A percentile compares a stretch with the other conserved stretches of the same genome.
Conservation (phyloP, 306 rosid genomes). For the Pterocarpus santalinus region DNA sequence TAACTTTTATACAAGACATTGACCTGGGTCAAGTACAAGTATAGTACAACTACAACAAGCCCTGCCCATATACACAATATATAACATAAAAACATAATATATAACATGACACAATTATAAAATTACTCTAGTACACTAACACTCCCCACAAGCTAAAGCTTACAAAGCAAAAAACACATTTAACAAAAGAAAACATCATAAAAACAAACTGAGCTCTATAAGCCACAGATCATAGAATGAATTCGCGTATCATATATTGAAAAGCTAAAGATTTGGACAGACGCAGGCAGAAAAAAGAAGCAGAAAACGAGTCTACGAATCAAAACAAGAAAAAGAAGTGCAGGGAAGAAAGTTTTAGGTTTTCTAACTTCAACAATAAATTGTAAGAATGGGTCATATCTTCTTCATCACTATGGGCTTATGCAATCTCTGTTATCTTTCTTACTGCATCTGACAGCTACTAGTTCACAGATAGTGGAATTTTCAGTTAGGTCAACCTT, state of each 20-base stretch:
- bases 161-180: too few species aligned
- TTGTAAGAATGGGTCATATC: too few species aligned
- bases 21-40: neutral
- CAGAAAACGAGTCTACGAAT: neutral
- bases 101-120: neutral
- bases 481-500: neutral
- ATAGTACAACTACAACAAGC: neutral
- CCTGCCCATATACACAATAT: neutral
- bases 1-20: neutral
- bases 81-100: neutral
- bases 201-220: neutral
- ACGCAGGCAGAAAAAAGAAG: neutral
- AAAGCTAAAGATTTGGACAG: neutral
- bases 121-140: neutral
- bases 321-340: constrained; percentile 1
- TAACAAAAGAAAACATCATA: neutral
- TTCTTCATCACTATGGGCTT: neutral
- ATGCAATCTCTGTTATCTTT: neutral
- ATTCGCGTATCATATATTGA: neutral
- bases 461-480: neutral
- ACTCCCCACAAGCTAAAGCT: neutral
- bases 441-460: neutral
- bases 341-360: neutral
- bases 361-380: too few species aligned
- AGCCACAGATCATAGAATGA: neutral